A percentile compares a stretch with the other conserved stretches of the same genome.
Conservation (phyloP, 345 rosid species). For the Salix suchowensis region DNA sequence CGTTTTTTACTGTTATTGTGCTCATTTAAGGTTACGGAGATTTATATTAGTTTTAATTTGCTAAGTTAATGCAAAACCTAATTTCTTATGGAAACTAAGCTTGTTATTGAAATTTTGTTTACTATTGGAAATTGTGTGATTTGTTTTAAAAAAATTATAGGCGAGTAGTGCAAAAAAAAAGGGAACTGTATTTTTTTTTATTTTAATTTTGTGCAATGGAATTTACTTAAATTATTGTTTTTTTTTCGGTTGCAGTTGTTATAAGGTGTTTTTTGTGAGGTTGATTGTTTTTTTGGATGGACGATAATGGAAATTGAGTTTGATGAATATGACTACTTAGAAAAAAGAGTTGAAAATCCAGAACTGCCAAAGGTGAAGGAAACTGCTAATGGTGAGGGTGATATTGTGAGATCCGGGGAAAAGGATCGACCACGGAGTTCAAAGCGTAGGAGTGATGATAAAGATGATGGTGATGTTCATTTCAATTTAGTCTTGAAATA, state of each 20-base stretch:
- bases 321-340: constrained; percentile 94
- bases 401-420: constrained; percentile 38
- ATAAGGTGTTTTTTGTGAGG: background rate
- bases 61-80: too few species aligned
- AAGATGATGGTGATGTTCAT: constrained; percentile 31
- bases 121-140: too few species aligned
- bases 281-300: background rate
- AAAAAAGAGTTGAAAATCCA: constrained; percentile 79
- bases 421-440: constrained; percentile 48
- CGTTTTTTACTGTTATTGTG: too few species aligned
- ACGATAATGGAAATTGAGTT: constrained; percentile 52
- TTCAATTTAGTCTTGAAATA: too few species aligned
- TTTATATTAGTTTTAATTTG: too few species aligned
- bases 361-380: constrained; percentile 45
- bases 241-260: background rate
- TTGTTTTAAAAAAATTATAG: too few species aligned
- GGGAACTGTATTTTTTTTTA: too few species aligned
- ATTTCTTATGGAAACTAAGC: background rate
- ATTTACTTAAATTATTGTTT: background rate
- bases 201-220: background rate
- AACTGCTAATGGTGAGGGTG: constrained; percentile 49
- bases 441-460: constrained; percentile 51
- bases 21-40: too few species aligned
- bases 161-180: too few species aligned
- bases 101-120: too few species aligned